These are phyloP conservation scores for Akanthomyces lecanii DNA, from an alignment of 2,329 filamentous ascomycete genomes.

Conservation along the genomic window DNA sequence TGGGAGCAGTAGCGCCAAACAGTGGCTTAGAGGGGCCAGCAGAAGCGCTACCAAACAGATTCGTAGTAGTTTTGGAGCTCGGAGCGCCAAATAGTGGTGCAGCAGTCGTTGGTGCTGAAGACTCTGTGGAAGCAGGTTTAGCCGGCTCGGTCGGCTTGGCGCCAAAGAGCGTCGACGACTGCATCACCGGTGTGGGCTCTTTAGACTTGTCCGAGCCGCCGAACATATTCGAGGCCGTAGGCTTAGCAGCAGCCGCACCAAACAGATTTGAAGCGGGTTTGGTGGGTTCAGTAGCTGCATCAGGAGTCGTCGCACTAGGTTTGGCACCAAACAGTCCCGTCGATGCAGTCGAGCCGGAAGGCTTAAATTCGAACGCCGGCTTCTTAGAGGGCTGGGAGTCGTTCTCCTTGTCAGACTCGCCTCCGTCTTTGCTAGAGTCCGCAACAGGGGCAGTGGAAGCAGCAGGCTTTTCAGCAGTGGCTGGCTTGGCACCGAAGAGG, in stretches of 20 bases:
- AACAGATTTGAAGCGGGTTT: slow-evolving; percentile 27
- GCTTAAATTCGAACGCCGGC: slow-evolving; percentile 30
- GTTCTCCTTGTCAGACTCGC: slow-evolving; percentile 44
- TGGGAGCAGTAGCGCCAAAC: slow-evolving; percentile 27
- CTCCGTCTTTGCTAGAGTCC: slow-evolving; percentile 31
- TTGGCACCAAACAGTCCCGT: slow-evolving; percentile 30
- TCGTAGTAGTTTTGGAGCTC: slow-evolving; percentile 20
- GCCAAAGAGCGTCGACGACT: slow-evolving; percentile 33
- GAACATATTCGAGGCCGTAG: slow-evolving; percentile 22
- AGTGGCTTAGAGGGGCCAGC: slow-evolving; percentile 24
- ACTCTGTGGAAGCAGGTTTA: slow-evolving; percentile 17
- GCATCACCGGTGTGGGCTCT: slow-evolving; percentile 26
- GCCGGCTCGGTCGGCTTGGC: slow-evolving; percentile 28
- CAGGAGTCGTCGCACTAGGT: slow-evolving; percentile 26
- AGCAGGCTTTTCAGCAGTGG: slow-evolving; percentile 22
- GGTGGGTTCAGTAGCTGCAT: slow-evolving; percentile 26
- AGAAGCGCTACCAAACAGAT: slow-evolving; percentile 30
- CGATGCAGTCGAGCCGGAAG: slow-evolving; percentile 22
- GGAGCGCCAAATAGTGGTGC: slow-evolving; percentile 31
- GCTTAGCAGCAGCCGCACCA: slow-evolving; percentile 22
- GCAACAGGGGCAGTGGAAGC: slow-evolving; percentile 23
- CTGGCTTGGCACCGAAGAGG: slow-evolving; percentile 34
- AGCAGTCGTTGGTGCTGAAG: slow-evolving; percentile 15
- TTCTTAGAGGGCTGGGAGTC: slow-evolving; percentile 35
- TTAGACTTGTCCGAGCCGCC: slow-evolving; percentile 26